Base-by-base conservation (phyloP, 1,284 basidiomycete species). In the Naganishia sp. region DNA sequence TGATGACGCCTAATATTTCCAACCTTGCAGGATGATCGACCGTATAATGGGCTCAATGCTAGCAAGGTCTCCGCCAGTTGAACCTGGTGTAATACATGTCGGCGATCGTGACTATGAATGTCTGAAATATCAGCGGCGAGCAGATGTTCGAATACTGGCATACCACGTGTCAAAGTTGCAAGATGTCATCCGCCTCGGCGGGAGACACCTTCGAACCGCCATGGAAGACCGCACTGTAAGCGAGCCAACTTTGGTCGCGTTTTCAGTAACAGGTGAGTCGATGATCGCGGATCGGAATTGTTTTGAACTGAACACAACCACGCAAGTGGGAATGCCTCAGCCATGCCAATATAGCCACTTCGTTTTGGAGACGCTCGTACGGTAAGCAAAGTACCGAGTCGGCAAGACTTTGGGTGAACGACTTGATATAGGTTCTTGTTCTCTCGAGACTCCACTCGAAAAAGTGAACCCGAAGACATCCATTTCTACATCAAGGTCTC, bases 291-390 rank as follows among this genome's bases (percentile, higher is more conserved):
- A 21, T 6, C 7, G 21, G 5, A 39, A 39, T 39, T 10, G 36
- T 13, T 2, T 39, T 39, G 36, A 39, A 39, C 36, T 39, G 36
- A 39, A 10, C 36, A 10, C 9, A 13, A 39, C 7, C 36, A 39
- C 11, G 48, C 25, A 4, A 61, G 59, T 52, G 28, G 59, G 48
- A 1, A 61, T 61, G 59, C 59, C 49, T 25, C 48, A 61, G 48
- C 59, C 59, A 52, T 61, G 59, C n/a, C 48, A 61, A 43, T 61
- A 61, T 43, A 44, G 59, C 42, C 48, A 61, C 44, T 61, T 61
- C 23, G 48, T 61, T 5, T 16, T 61, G 44, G 59, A 61, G 36
- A 61, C 59, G 33, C 59, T 61, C 9, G 59, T 61, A 10, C 48
- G 59, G 59, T 61, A 21, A 61, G 59, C 16, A 6, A 48, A 2